These are phyloP conservation scores for Termitomyces titanicus DNA, from an alignment of 768 basidiomycete genomes.

Conservation along the genomic window DNA sequence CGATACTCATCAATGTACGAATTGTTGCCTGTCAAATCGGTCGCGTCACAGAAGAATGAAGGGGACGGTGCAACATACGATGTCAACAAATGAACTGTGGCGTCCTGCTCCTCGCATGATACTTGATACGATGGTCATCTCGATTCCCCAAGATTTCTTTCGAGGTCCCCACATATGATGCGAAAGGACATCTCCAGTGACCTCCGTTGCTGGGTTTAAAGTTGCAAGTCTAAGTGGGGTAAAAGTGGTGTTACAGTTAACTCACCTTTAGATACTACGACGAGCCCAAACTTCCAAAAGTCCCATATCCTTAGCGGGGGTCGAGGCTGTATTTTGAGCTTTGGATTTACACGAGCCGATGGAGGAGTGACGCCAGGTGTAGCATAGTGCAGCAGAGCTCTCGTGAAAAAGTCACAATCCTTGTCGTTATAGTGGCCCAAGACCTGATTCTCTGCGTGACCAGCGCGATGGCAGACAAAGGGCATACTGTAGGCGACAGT, in stretches of 20 bases:
- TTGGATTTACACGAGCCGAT: conserved; percentile 68
- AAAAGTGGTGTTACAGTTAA: background rate
- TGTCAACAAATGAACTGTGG: conserved; percentile 81
- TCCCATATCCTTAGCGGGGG: conserved; percentile 63
- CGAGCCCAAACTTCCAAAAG: conserved; percentile 66
- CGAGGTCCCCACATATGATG: conserved; percentile 87
- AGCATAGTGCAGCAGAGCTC: conserved; percentile 52
- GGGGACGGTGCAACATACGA: conserved; percentile 44
- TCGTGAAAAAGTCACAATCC: conserved; percentile 20
- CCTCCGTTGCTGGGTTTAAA: conserved; percentile 33
- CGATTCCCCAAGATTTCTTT: conserved; percentile 88
- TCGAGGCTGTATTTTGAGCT: conserved; percentile 54
- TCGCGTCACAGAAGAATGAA: background rate
- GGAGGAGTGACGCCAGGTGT: conserved; percentile 69
- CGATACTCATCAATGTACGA: conserved; percentile 70
- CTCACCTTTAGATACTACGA: conserved; percentile 65
- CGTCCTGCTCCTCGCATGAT: conserved; percentile 82
- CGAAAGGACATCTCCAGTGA: conserved; percentile 65
- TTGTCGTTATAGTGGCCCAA: conserved; percentile 13
- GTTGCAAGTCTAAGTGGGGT: background rate
- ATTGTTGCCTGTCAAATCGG: conserved; percentile 37
- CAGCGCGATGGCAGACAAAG: conserved; percentile 17
- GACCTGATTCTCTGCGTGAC: conserved; percentile 4
- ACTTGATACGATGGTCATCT: conserved; percentile 86
- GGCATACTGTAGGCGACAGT: conserved; percentile 10